These are phyloP conservation scores for Xylaria sp. DNA, from an alignment of 2,329 filamentous ascomycete species.

Conservation along the genomic window DNA sequence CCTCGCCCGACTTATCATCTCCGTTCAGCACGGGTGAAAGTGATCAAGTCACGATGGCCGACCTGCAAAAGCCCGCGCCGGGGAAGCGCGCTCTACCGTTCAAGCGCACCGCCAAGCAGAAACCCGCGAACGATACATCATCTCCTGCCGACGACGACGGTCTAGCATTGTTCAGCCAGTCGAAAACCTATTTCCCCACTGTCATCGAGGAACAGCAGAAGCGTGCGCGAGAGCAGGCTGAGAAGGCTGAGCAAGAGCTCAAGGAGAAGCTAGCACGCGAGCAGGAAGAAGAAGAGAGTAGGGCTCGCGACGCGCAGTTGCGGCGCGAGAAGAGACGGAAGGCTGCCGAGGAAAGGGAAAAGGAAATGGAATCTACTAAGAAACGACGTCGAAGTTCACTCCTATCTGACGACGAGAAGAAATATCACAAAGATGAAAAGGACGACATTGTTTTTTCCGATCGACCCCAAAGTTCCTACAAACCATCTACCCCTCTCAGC, in stretches of 20 bases:
- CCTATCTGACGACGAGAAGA: constrained; percentile 29
- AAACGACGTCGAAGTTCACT: constrained; percentile 40
- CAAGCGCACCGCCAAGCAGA: constrained; percentile 59
- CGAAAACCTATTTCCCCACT: constrained; percentile 60
- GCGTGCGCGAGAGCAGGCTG: constrained; percentile 42
- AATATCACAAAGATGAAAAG: constrained; percentile 16
- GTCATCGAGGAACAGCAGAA: constrained; percentile 55
- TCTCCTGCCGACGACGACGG: constrained; percentile 50
- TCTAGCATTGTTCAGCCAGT: constrained; percentile 61
- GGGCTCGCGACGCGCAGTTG: constrained; percentile 24
- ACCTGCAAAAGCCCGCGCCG: constrained; percentile 41
- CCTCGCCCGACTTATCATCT: not conserved
- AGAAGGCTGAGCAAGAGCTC: constrained; percentile 43
- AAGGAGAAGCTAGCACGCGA: constrained; percentile 38
- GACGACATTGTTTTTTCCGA: constrained; percentile 35
- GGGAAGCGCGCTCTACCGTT: constrained; percentile 58
- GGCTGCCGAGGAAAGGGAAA: constrained; percentile 11
- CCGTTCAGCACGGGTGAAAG: not conserved
- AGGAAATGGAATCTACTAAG: constrained; percentile 33
- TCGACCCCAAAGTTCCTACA: constrained; percentile 36
- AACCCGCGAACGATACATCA: constrained; percentile 44
- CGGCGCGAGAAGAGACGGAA: constrained; percentile 24
- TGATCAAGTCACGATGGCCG: constrained; percentile 47
- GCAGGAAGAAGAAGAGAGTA: constrained; percentile 34
- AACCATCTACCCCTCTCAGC: constrained; percentile 31